Evolutionary conservation across 169 alveolate species (phyloP).

Genomic region (Miamiensis avidus): DNA sequence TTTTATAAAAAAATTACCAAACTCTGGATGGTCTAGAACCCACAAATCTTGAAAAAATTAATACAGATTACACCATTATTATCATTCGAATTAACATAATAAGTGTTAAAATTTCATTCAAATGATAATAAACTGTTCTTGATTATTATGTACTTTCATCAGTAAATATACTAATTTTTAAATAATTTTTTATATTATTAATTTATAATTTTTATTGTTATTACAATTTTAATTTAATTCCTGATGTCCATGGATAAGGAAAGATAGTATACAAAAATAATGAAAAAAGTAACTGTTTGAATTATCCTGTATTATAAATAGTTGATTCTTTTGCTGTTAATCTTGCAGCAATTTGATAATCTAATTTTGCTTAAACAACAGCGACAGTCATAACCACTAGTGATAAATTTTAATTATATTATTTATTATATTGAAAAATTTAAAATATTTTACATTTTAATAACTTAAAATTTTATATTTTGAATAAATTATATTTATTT

Average conservation of each 20-base stretch:
- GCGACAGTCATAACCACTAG: background rate
- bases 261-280: too few species aligned
- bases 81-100: background rate
- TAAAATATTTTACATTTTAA: too few species aligned
- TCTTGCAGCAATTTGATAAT: background rate
- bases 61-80: background rate
- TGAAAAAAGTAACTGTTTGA: background rate
- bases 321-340: background rate
- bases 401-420: too few species aligned
- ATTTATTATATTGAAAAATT: too few species aligned
- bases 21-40: background rate
- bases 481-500: too few species aligned
- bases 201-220: too few species aligned
- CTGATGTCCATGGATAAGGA: background rate
- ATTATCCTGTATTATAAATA: background rate
- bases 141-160: background rate
- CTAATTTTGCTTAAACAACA: background rate
- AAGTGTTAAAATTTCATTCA: background rate
- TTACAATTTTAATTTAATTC: background rate
- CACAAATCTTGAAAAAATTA: background rate
- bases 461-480: too few species aligned
- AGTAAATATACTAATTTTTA: background rate
- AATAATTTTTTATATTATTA: too few species aligned
- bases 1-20: background rate
- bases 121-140: background rate